phyloP scores from a whole-genome alignment of 108 stramenopile species.

The Aurantiochytrium sp. region DNA sequence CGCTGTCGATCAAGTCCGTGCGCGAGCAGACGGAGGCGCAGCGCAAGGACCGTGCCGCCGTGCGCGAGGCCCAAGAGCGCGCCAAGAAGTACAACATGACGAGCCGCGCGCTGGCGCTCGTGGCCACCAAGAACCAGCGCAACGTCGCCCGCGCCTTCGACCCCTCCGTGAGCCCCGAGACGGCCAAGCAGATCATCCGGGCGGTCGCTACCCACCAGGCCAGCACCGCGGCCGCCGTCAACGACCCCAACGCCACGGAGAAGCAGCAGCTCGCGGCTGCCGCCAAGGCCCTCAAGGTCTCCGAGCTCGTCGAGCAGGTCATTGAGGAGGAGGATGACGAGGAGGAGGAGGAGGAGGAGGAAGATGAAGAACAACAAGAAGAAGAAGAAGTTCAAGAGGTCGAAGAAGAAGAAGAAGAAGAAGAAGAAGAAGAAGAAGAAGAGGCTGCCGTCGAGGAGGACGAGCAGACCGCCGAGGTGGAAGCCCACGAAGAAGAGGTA shows the following conservation, averaged over 20 bases:
- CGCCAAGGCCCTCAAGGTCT: neutral
- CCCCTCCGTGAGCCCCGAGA: neutral
- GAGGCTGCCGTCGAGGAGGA: neutral
- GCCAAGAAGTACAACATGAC: slow-evolving; percentile 17
- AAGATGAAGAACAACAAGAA: too few relatives aligned
- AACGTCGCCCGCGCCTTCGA: neutral
- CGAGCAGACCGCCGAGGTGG: neutral
- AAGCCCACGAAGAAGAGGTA: neutral
- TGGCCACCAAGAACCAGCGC: neutral
- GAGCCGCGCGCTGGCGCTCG: neutral
- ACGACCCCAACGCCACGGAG: neutral
- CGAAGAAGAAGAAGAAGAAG: neutral
- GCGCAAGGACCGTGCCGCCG: neutral
- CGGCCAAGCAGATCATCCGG: neutral
- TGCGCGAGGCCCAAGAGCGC: neutral
- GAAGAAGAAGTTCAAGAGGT: neutral
- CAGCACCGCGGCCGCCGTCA: neutral
- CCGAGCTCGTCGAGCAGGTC: neutral
- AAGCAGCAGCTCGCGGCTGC: neutral
- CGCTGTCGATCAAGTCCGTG: neutral
- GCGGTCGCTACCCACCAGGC: neutral
- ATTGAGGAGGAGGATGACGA: neutral
- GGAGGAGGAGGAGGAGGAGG: neutral
- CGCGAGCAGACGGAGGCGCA: neutral
- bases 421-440: neutral